Evolutionary conservation across 768 basidiomycete species (phyloP).

Genomic region (Kwoniella shandongensis): DNA sequence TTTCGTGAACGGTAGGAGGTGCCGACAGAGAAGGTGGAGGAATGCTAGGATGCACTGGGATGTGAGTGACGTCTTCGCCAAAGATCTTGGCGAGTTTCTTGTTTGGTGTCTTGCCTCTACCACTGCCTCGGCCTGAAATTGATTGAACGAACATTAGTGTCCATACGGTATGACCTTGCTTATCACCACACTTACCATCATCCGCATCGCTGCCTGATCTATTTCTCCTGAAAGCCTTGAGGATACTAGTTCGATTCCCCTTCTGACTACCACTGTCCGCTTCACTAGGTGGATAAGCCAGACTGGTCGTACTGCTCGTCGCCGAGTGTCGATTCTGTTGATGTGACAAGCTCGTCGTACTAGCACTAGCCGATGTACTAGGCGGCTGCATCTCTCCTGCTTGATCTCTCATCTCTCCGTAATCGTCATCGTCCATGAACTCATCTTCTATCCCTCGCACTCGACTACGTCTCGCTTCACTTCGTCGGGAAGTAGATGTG

Average conservation of each 20-base stretch:
- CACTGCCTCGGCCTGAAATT: slow-evolving; percentile 10
- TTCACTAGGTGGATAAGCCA: slow-evolving; percentile 42
- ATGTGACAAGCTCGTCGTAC: slow-evolving; percentile 34
- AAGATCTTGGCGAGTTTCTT: slow-evolving; percentile 51
- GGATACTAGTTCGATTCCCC: slow-evolving; percentile 24
- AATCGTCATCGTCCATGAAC: slow-evolving; percentile 32
- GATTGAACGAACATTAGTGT: too few species aligned
- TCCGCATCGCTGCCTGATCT: slow-evolving; percentile 35
- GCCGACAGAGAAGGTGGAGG: slow-evolving; percentile 1
- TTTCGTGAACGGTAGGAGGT: slow-evolving; percentile 18
- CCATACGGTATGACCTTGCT: neutral
- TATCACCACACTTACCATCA: slow-evolving; percentile 41
- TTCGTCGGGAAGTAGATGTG: slow-evolving; percentile 9
- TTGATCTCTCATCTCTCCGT: slow-evolving; percentile 26
- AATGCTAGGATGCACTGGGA: slow-evolving; percentile 17
- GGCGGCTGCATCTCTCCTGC: slow-evolving; percentile 13
- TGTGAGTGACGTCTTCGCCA: slow-evolving; percentile 37
- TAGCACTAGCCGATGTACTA: slow-evolving; percentile 18
- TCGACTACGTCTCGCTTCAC: slow-evolving; percentile 15
- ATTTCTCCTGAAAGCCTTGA: slow-evolving; percentile 37
- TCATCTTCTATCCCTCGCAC: slow-evolving; percentile 48
- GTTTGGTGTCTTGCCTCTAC: slow-evolving; percentile 19
- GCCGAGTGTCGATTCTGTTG: slow-evolving; percentile 19
- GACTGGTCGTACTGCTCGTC: slow-evolving; percentile 21
- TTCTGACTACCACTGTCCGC: slow-evolving; percentile 38